These are phyloP conservation scores for Lentithecium fluviatile DNA, from an alignment of 495 filamentous ascomycete species.

Conservation along the genomic window DNA sequence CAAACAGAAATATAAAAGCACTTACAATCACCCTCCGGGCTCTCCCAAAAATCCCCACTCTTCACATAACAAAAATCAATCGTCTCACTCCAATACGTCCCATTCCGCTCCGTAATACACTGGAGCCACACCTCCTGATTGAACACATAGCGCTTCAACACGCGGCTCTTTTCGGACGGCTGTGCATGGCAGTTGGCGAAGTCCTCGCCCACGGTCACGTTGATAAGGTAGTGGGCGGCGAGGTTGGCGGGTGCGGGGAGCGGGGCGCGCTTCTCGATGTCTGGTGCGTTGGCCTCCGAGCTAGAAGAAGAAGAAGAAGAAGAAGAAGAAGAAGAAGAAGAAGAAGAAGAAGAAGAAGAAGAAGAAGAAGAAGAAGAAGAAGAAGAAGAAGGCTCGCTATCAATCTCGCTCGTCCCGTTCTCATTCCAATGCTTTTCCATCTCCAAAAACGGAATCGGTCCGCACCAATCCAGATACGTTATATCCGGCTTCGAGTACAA, in stretches of 20 bases:
- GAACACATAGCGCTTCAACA: conserved; percentile 13
- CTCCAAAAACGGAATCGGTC: conserved; percentile 33
- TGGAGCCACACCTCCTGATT: conserved; percentile 28
- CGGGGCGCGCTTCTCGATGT: background rate
- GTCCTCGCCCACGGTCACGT: conserved; percentile 33
- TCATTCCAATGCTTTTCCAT: conserved; percentile 18
- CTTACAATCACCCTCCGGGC: conserved; percentile 26
- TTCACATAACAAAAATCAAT: conserved; percentile 35
- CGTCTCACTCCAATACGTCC: conserved; percentile 33
- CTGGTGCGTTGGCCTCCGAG: no score
- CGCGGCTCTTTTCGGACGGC: conserved; percentile 6
- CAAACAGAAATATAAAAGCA: no score
- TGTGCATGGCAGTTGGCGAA: conserved; percentile 18
- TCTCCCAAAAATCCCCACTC: conserved; percentile 29
- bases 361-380: no score
- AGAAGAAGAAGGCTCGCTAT: no score
- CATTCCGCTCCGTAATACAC: conserved; percentile 24
- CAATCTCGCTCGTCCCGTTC: conserved; percentile 20
- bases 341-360: no score
- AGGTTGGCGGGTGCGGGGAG: conserved; percentile 1
- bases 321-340: no score
- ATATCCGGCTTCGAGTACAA: conserved; percentile 21
- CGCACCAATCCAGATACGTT: conserved; percentile 28
- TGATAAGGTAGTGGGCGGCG: conserved; percentile 27
- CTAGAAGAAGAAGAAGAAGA: no score